phyloP scores from a whole-genome alignment of 768 basidiomycete genomes.

The Collybia sordida region DNA sequence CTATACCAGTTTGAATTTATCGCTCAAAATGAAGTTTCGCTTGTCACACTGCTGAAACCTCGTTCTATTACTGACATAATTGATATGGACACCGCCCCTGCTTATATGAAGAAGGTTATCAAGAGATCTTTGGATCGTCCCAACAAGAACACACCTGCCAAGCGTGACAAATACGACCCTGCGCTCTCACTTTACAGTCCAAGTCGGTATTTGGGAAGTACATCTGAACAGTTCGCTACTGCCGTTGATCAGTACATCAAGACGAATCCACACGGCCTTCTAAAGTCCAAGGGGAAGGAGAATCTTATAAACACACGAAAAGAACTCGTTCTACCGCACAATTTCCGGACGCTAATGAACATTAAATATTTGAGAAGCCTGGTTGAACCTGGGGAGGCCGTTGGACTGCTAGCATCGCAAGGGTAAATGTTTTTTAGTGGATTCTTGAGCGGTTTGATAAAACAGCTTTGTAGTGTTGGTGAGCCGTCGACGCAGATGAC shows the following conservation, averaged over 20 bases:
- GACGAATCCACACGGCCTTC: conserved; percentile 58
- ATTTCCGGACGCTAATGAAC: conserved; percentile 85
- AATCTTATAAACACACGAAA: conserved; percentile 41
- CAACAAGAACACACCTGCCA: conserved; percentile 40
- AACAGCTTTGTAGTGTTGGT: conserved; percentile 66
- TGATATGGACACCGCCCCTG: conserved; percentile 63
- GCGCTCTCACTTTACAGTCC: conserved; percentile 77
- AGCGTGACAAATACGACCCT: conserved; percentile 67
- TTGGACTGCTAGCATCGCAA: conserved; percentile 94
- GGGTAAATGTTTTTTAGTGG: conserved; percentile 54
- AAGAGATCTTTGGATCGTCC: conserved; percentile 61
- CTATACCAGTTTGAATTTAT: conserved; percentile 93
- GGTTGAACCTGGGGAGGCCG: conserved; percentile 98
- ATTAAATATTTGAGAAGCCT: conserved; percentile 91
- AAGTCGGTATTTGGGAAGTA: conserved; percentile 78
- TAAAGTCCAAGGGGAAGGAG: conserved; percentile 35
- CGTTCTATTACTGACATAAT: conserved; percentile 54
- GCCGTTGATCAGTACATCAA: conserved; percentile 79
- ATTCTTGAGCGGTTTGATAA: neutral
- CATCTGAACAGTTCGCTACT: conserved; percentile 88
- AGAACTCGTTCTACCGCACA: conserved; percentile 42
- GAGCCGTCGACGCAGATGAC: conserved; percentile 99
- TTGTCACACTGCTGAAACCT: conserved; percentile 72
- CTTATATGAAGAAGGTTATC: conserved; percentile 88
- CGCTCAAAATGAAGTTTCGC: conserved; percentile 78